These are phyloP conservation scores for Verticillium nonalfalfae DNA, from an alignment of 2,329 filamentous ascomycete species.

Conservation along the genomic window DNA sequence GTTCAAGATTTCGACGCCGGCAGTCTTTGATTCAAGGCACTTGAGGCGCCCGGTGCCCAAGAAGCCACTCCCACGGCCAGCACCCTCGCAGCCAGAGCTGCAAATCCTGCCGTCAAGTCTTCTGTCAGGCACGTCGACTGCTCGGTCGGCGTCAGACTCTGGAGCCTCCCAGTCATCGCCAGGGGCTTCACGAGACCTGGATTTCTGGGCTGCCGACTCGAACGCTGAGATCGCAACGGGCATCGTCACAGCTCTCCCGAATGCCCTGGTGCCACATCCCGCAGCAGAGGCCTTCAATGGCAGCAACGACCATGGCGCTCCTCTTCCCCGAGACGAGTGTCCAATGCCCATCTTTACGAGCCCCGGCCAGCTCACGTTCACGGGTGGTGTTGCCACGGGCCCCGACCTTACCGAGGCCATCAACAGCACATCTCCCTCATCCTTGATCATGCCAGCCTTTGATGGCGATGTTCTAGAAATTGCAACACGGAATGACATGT, in stretches of 20 bases:
- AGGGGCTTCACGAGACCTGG: no score
- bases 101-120: background rate
- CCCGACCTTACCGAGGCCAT: background rate
- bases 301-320: background rate
- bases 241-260: no score
- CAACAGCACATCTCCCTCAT: background rate
- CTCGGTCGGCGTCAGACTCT: no score
- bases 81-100: background rate
- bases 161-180: no score
- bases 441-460: background rate
- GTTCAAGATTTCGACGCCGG: constrained; percentile 9
- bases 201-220: background rate
- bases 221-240: background rate
- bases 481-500: background rate
- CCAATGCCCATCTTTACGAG: background rate
- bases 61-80: no score
- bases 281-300: background rate
- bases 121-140: no score
- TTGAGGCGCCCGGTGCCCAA: no score
- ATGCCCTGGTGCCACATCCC: background rate
- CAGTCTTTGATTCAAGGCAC: background rate
- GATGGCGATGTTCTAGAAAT: background rate
- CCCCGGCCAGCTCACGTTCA: background rate
- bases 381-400: background rate
- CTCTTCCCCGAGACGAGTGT: background rate